Evolutionary conservation across 768 basidiomycete genomes (phyloP).

Genomic region (Postia placenta): DNA sequence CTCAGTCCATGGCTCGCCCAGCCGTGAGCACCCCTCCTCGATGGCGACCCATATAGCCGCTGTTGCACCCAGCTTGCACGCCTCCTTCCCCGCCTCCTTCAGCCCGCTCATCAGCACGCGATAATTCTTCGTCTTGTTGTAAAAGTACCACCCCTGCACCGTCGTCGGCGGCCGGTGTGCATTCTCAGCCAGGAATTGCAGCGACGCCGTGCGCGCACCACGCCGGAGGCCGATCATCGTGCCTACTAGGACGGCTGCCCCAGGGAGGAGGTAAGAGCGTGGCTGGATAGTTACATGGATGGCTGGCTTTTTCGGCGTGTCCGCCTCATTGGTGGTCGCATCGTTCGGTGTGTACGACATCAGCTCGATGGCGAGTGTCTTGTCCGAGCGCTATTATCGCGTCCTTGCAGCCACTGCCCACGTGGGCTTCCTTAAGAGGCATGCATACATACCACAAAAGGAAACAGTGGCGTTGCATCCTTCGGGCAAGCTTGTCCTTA

Average conservation of each 20-base stretch:
- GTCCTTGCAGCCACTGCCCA: neutral
- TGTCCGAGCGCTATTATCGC: neutral
- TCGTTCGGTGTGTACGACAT: neutral
- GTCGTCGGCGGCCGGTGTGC: conserved; percentile 83
- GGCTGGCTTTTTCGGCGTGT: conserved; percentile 1
- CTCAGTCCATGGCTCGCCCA: conserved; percentile 30
- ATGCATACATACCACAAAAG: neutral
- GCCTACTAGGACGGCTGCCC: conserved; percentile 54
- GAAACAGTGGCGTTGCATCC: neutral
- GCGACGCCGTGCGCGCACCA: conserved; percentile 60
- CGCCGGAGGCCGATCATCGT: conserved; percentile 68
- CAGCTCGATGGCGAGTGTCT: neutral
- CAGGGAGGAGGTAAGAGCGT: conserved; percentile 58
- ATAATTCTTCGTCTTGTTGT: conserved; percentile 96
- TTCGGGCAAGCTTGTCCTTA: neutral
- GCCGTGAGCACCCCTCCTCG: conserved; percentile 37
- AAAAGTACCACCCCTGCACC: conserved; percentile 89
- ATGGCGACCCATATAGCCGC: conserved; percentile 43
- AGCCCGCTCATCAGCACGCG: conserved; percentile 68
- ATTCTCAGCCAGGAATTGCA: conserved; percentile 90
- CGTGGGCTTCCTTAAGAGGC: no score
- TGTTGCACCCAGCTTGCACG: conserved; percentile 40
- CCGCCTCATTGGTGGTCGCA: neutral
- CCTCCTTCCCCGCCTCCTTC: conserved; percentile 58
- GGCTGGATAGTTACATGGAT: conserved; percentile 42